Conservation (phyloP, 176 grass and related monocot genomes). For the Zoysia pacifica region DNA sequence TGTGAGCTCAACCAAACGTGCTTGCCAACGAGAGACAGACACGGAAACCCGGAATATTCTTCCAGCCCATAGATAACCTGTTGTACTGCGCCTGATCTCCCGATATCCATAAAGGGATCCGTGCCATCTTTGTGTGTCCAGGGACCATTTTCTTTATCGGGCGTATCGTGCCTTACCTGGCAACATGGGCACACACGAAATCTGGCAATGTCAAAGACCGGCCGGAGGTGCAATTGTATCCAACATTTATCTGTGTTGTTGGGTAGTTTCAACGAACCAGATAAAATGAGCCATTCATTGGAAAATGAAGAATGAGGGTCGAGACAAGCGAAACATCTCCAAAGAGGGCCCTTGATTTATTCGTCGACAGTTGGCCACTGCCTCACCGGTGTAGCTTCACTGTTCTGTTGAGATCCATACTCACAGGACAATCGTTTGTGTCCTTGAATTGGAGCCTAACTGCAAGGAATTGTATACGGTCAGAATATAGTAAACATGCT, state of each 20-base stretch:
- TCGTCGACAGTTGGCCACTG: conserved; percentile 42
- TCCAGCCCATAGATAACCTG: conserved; percentile 20
- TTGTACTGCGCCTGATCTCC: conserved; percentile 21
- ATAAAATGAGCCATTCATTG: neutral
- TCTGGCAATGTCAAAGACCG: neutral
- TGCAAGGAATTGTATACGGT: neutral
- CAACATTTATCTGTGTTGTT: too few relatives aligned
- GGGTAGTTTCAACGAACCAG: neutral
- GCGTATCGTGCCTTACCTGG: neutral
- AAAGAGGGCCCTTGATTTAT: conserved; percentile 39
- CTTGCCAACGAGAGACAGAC: conserved; percentile 43
- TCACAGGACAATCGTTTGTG: conserved; percentile 36
- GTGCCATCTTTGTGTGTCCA: conserved; percentile 26
- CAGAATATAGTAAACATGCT: neutral
- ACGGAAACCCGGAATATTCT: conserved; percentile 24
- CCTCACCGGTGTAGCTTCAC: conserved; percentile 33
- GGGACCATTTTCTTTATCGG: conserved; percentile 16
- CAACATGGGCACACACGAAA: neutral
- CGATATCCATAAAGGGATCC: conserved; percentile 40
- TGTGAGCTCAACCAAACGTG: conserved; percentile 42
- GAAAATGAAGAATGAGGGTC: conserved; percentile 26
- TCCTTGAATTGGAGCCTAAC: conserved; percentile 31
- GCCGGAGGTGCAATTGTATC: neutral
- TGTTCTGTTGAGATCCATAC: conserved; percentile 36
- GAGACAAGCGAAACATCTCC: conserved; percentile 41